Conservation (phyloP, 2,329 filamentous ascomycete species). For the Ustulina deusta region DNA sequence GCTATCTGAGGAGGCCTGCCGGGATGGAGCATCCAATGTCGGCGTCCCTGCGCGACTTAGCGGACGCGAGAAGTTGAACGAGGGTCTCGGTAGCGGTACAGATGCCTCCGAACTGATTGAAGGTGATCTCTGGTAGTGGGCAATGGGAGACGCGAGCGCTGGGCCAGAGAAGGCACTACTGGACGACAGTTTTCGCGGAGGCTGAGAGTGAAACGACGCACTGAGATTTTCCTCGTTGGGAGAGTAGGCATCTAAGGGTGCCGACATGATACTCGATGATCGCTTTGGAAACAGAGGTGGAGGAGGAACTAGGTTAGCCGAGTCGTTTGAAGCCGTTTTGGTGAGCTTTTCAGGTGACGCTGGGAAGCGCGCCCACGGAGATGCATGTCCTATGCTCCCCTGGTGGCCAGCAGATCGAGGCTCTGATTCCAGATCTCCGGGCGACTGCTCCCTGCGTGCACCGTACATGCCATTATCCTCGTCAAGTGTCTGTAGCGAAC, state of each 20-base stretch:
- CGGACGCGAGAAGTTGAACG: slow-evolving; percentile 95
- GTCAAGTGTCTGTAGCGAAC: slow-evolving; percentile 55
- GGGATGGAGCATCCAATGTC: slow-evolving; percentile 66
- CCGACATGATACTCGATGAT: slow-evolving; percentile 71
- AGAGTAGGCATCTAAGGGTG: slow-evolving; percentile 69
- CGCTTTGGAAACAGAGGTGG: slow-evolving; percentile 63
- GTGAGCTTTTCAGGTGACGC: slow-evolving; percentile 60
- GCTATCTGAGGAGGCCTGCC: slow-evolving; percentile 75
- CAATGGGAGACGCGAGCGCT: slow-evolving; percentile 67
- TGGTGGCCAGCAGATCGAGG: slow-evolving; percentile 50
- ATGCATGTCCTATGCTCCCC: slow-evolving; percentile 52
- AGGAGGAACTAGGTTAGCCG: slow-evolving; percentile 64
- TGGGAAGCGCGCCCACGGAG: slow-evolving; percentile 52
- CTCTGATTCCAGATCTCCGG: slow-evolving; percentile 60
- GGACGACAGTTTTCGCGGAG: slow-evolving; percentile 82
- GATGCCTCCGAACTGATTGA: slow-evolving; percentile 88
- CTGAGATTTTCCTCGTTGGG: slow-evolving; percentile 75
- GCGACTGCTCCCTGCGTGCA: slow-evolving; percentile 69
- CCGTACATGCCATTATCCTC: slow-evolving; percentile 62
- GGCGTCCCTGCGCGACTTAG: slow-evolving; percentile 79
- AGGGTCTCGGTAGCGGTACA: slow-evolving; percentile 73
- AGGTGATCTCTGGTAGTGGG: slow-evolving; percentile 78
- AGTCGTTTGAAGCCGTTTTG: slow-evolving; percentile 62
- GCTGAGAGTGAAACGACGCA: slow-evolving; percentile 70
- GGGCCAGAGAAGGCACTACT: slow-evolving; percentile 64